Percentiles rank a stretch among this genome's conserved stretches.
Conservation (phyloP, 306 rosid species). For the Prunus mongolica region DNA sequence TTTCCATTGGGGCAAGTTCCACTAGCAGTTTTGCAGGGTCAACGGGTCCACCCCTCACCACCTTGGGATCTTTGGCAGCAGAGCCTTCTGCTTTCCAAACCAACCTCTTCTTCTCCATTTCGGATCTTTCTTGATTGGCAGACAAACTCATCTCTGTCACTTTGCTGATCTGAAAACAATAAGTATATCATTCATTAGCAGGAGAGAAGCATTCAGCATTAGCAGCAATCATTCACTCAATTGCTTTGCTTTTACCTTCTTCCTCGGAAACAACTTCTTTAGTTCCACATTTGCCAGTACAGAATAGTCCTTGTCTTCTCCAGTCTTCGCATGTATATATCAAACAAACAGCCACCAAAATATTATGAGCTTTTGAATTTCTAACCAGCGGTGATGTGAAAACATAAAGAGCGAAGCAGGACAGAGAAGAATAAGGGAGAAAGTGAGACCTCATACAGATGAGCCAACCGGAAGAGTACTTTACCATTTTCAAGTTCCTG, state of each 20-base stretch:
- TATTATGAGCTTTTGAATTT: constrained; percentile 9
- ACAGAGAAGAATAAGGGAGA: neutral
- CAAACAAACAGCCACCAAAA: constrained; percentile 24
- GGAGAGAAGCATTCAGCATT: neutral
- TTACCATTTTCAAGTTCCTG: constrained; percentile 78
- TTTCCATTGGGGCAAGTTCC: constrained; percentile 84
- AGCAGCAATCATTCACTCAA: neutral
- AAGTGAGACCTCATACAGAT: constrained; percentile 68
- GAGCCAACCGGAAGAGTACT: constrained; percentile 77
- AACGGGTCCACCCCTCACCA: constrained; percentile 65
- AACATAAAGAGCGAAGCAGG: neutral
- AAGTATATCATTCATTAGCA: neutral
- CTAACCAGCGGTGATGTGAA: constrained; percentile 2
- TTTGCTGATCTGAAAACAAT: constrained; percentile 55
- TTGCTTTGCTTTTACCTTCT: constrained; percentile 42
- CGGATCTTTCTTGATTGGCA: constrained; percentile 78
- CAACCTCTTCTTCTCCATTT: constrained; percentile 68
- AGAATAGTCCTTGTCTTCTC: constrained; percentile 82
- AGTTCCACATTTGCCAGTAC: constrained; percentile 58
- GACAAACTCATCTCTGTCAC: constrained; percentile 76
- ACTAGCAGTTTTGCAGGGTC: constrained; percentile 63
- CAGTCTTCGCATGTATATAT: constrained; percentile 35
- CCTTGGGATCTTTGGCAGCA: constrained; percentile 40
- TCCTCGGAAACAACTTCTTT: constrained; percentile 64
- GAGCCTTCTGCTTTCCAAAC: constrained; percentile 68